Base-by-base conservation (phyloP, 306 rosid genomes). In the Cicer cuneatum region DNA sequence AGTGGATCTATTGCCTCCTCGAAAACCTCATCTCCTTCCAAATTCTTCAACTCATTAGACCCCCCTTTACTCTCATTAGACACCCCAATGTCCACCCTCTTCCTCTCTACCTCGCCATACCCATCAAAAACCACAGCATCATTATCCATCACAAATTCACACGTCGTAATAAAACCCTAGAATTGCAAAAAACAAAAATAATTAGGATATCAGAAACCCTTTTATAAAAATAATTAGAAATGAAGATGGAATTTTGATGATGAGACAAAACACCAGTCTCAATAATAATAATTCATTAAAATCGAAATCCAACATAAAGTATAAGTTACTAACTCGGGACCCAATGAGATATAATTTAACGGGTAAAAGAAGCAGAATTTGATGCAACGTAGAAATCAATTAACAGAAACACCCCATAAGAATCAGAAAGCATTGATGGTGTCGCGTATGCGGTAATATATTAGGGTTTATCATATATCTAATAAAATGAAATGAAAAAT, bases 1-100 rank as follows among this genome's bases (percentile, higher is more conserved):
- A 54, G 72, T 1, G 76, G 64, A 38, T 66, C 87, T 24, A 82
- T 16, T 1, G 86, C 91, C 87, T 89, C 91, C 87, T 87, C 83
- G 4, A 85, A 86, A 84, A 79, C 88, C 59, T 81, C 97, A 7
- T 77, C 89, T 60, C 35, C 85, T 37, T 69, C 79, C 43, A 76
- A 74, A 74, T 81, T 90, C 80, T 85, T 83, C 69, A 59, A 37
- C 15, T 84, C 83, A 14, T 77, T 83, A 72, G 87, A 80, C 69
- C 65, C 89, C 69, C 4, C 42, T 7, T 43, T 24, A 47, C 66
- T 69, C 75, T 77, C 90, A 61, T 41, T 74, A 7, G 80, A 66
- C 69, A 80, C 83, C 73, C 74, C 87, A 61, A 35, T 78, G 5
- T 40, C 87, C 69, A 51, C 81, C 75, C 60, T 78, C 76, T 83